Evolutionary conservation across 2,329 filamentous ascomycete species (phyloP).

Genomic region (Stemphylium lycopersici): DNA sequence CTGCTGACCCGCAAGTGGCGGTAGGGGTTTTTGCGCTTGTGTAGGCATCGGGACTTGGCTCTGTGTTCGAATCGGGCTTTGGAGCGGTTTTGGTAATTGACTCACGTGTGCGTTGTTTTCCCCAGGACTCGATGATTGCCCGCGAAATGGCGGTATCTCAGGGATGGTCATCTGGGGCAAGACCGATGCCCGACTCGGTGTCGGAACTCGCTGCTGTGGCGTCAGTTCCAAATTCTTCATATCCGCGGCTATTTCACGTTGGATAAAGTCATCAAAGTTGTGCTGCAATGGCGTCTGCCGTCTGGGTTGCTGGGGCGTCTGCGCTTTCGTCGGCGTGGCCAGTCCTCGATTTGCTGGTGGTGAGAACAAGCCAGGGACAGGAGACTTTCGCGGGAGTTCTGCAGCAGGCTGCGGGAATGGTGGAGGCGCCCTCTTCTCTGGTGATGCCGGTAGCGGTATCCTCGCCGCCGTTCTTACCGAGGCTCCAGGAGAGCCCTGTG

Average conservation of each 20-base stretch:
- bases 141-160: constrained; percentile 45
- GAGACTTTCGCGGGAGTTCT: constrained; percentile 39
- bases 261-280: constrained; percentile 55
- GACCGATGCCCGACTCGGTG: constrained; percentile 42
- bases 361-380: constrained; percentile 40
- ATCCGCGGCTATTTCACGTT: constrained; percentile 53
- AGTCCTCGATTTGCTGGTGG: constrained; percentile 38
- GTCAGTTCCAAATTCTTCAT: constrained; percentile 50
- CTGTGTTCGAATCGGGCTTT: constrained; percentile 27
- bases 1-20: constrained; percentile 30
- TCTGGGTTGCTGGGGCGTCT: constrained; percentile 40
- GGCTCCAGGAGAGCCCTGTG: constrained; percentile 46
- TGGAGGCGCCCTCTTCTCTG: constrained; percentile 47
- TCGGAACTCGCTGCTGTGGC: constrained; percentile 37
- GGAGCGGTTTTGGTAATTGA: constrained; percentile 26
- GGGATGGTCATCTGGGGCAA: constrained; percentile 41
- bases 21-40: constrained; percentile 27
- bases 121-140: constrained; percentile 22
- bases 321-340: constrained; percentile 39
- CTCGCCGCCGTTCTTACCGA: constrained; percentile 52
- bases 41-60: constrained; percentile 15
- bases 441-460: constrained; percentile 55
- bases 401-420: constrained; percentile 38
- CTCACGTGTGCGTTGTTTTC: constrained; percentile 16
- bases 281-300: constrained; percentile 44